These are phyloP conservation scores for Paecilomyces sp. DNA, from an alignment of 2,329 filamentous ascomycete species.

Conservation along the genomic window DNA sequence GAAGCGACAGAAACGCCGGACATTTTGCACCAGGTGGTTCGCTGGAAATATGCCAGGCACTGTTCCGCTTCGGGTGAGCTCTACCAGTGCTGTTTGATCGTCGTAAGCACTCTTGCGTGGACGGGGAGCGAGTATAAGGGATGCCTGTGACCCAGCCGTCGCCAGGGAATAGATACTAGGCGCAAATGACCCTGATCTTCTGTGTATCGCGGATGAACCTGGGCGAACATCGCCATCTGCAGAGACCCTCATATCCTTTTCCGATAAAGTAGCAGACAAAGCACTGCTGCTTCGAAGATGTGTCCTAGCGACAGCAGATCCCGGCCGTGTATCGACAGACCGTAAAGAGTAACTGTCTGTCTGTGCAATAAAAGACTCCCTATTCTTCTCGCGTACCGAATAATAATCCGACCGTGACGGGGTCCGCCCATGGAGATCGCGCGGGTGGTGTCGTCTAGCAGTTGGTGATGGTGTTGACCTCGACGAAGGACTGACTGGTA, in stretches of 20 bases:
- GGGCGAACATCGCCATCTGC: slow-evolving; percentile 21
- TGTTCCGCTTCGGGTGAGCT: slow-evolving; percentile 36
- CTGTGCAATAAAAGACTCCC: slow-evolving; percentile 34
- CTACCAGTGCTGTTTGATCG: slow-evolving; percentile 36
- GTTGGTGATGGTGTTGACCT: slow-evolving; percentile 16
- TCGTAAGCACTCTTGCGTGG: slow-evolving; percentile 39
- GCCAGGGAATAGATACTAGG: slow-evolving; percentile 41
- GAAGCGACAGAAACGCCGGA: slow-evolving; percentile 40
- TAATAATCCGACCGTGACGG: slow-evolving; percentile 23
- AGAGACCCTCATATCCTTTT: slow-evolving; percentile 29
- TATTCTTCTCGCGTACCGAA: slow-evolving; percentile 28
- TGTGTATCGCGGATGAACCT: slow-evolving; percentile 22
- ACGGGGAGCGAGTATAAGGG: slow-evolving; percentile 36
- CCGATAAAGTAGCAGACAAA: slow-evolving; percentile 34
- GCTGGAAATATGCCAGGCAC: slow-evolving; percentile 40
- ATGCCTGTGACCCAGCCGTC: slow-evolving; percentile 37
- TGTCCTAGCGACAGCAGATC: slow-evolving; percentile 29
- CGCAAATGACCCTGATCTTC: slow-evolving; percentile 30
- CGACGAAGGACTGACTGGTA: slow-evolving; percentile 15
- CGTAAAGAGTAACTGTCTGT: slow-evolving; percentile 36
- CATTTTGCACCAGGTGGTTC: slow-evolving; percentile 38
- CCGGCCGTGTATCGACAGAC: slow-evolving; percentile 25
- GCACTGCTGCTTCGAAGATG: slow-evolving; percentile 38
- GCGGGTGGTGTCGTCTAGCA: slow-evolving; percentile 8
- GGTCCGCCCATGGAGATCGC: slow-evolving; percentile 9